Base-by-base conservation (phyloP, 805 yeast species). In the Tetrapisispora iriomotensis region DNA sequence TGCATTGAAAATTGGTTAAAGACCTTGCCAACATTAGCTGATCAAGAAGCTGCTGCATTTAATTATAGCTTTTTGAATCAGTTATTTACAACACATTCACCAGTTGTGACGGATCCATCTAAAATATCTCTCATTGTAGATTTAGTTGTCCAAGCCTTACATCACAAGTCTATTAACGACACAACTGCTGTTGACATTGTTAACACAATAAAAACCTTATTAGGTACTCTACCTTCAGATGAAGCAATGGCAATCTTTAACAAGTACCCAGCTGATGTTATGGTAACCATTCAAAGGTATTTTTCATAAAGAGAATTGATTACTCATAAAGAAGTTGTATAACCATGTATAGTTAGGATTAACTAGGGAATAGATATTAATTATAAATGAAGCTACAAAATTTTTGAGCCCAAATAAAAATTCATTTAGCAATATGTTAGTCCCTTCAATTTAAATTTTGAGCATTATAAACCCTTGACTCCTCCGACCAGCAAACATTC, bases 31-130 rank as follows among this genome's bases (percentile, higher is more conserved):
- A 73, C 90, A 30, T 62, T 78, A 18, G 82, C 77, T 49, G 96
- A 92, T 58, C 82, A 77, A 30, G 92, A 83, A 48, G 94, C 94
- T 4, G 96, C 96, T 4, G 77, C 86, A 13, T 85, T 72, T 59
- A 77, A 85, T 15, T 92, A 86, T 64, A 69, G 72, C 49, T 88
- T 85, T 56, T 66, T 88, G 47, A 65, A 78, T 8, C 82, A 80
- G 44, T 66, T 88, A 53, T 79, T 87, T 30, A 79, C 79, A 37
- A 71, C 70, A 38, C 71, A 74, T 38, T 87, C 85, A 45, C 72
- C 80, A 8, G 65, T 72, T 4, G 73, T 84, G 26, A 56, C 63
- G 15, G 57, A 57, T n/a, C 39, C 50, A 20, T 45, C 65, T 2
- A 77, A 78, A 44, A 60, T 76, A 6, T 78, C 81, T 13, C 69